phyloP scores from a whole-genome alignment of 1,284 basidiomycete genomes.

The Puccinia horiana region DNA sequence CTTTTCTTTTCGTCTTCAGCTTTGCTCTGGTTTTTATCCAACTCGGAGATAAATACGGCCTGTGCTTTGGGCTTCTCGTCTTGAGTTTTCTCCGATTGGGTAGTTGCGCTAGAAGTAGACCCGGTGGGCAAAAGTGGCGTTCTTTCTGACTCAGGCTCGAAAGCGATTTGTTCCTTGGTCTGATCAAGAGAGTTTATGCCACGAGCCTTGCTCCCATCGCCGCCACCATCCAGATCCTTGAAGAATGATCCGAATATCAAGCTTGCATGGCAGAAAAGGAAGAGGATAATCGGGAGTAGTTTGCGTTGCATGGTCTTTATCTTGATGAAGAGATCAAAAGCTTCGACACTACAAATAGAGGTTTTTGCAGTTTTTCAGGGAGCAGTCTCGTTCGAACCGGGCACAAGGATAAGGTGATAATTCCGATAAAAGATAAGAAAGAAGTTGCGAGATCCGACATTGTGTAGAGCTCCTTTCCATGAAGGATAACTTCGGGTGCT shows the following conservation, averaged over 20 bases:
- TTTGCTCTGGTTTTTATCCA: background rate
- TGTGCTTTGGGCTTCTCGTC: too few relatives aligned
- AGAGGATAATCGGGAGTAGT: background rate
- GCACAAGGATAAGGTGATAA: too few relatives aligned
- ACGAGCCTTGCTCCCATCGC: too few relatives aligned
- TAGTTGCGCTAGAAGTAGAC: too few relatives aligned
- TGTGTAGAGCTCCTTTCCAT: too few relatives aligned
- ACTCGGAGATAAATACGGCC: too few relatives aligned
- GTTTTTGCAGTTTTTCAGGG: background rate
- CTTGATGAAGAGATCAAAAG: background rate
- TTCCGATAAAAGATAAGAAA: too few relatives aligned
- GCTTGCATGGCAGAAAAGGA: background rate
- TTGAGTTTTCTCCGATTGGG: too few relatives aligned
- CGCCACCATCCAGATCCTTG: background rate
- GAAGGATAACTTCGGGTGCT: too few relatives aligned
- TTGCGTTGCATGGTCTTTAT: background rate
- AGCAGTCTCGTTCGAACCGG: background rate
- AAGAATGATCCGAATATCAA: background rate
- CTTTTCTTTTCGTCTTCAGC: background rate
- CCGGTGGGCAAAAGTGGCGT: background rate
- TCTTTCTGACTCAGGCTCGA: background rate
- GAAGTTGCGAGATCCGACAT: too few relatives aligned
- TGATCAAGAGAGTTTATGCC: background rate
- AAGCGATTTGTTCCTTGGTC: background rate
- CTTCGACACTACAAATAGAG: background rate